phyloP scores from a whole-genome alignment of 2,329 filamentous ascomycete species.

The Calonectria honghensis region DNA sequence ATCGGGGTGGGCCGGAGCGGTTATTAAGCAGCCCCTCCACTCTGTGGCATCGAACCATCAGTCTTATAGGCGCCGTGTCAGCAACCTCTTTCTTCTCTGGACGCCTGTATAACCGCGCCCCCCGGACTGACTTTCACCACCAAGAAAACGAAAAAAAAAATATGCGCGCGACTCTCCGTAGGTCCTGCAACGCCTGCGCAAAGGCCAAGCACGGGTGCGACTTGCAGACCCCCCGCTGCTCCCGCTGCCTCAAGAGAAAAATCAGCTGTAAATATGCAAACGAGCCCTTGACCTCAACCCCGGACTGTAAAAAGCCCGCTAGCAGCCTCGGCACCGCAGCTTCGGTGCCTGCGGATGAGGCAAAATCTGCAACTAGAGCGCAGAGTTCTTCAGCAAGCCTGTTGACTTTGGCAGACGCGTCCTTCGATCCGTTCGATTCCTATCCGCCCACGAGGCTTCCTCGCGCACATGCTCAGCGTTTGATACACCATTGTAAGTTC shows the following conservation, averaged over 20 bases:
- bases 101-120: background rate
- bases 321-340: background rate
- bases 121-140: background rate
- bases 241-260: slow-evolving; percentile 71
- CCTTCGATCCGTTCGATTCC: slow-evolving; percentile 74
- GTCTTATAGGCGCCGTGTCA: slow-evolving; percentile 21
- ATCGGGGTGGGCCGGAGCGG: slow-evolving; percentile 24
- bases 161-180: slow-evolving; percentile 74
- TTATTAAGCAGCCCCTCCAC: slow-evolving; percentile 23
- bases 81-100: background rate
- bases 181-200: slow-evolving; percentile 74
- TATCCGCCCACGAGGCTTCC: slow-evolving; percentile 73
- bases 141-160: background rate
- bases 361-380: background rate
- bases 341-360: slow-evolving; percentile 10
- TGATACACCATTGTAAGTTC: slow-evolving; percentile 74
- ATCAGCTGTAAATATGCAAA: slow-evolving; percentile 72
- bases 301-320: slow-evolving; percentile 37
- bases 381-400: slow-evolving; percentile 34
- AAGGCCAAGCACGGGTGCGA: slow-evolving; percentile 75
- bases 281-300: slow-evolving; percentile 64
- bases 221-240: slow-evolving; percentile 71
- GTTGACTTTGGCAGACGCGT: slow-evolving; percentile 56
- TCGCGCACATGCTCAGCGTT: slow-evolving; percentile 69
- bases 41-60: slow-evolving; percentile 8